These are phyloP conservation scores for Crithidia sp. DNA, from an alignment of 208 protist species.

Conservation along the genomic window DNA sequence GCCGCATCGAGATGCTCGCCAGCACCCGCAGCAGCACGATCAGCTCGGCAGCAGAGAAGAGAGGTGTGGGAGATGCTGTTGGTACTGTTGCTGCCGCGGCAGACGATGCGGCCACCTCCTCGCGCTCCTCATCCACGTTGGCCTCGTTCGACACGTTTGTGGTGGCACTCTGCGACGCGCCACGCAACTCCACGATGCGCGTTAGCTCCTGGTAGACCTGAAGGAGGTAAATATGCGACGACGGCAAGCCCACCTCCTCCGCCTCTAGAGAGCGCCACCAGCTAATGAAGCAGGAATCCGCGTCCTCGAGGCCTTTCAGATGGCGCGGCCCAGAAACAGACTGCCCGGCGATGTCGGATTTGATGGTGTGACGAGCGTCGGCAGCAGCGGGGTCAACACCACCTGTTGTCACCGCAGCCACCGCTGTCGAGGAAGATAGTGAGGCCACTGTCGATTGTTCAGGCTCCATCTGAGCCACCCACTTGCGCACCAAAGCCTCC, in stretches of 20 bases:
- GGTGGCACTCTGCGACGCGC: no score
- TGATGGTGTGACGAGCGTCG: no score
- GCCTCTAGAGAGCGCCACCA: slow-evolving; percentile 29
- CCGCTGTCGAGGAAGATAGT: not conserved
- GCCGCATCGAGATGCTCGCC: slow-evolving; percentile 26
- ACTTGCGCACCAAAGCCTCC: slow-evolving; percentile 4
- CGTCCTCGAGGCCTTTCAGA: not conserved
- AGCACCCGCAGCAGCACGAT: slow-evolving; percentile 25
- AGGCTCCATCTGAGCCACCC: slow-evolving; percentile 16
- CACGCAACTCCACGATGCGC: slow-evolving; percentile 17
- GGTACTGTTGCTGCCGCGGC: not conserved
- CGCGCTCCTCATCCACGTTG: no score
- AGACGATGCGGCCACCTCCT: no score
- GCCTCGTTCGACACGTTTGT: no score
- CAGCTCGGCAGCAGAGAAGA: slow-evolving; percentile 20
- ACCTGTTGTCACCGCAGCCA: not conserved
- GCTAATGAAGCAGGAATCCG: slow-evolving; percentile 15
- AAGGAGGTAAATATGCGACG: slow-evolving; percentile 16
- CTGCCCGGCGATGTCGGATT: no score
- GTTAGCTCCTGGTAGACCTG: slow-evolving; percentile 20
- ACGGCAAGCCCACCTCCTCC: slow-evolving; percentile 23
- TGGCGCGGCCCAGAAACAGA: not conserved
- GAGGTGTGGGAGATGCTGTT: not conserved
- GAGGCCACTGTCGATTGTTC: slow-evolving; percentile 2
- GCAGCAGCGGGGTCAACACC: not conserved